phyloP scores from a whole-genome alignment of 331 rosid species.

The Rosa hybrid region DNA sequence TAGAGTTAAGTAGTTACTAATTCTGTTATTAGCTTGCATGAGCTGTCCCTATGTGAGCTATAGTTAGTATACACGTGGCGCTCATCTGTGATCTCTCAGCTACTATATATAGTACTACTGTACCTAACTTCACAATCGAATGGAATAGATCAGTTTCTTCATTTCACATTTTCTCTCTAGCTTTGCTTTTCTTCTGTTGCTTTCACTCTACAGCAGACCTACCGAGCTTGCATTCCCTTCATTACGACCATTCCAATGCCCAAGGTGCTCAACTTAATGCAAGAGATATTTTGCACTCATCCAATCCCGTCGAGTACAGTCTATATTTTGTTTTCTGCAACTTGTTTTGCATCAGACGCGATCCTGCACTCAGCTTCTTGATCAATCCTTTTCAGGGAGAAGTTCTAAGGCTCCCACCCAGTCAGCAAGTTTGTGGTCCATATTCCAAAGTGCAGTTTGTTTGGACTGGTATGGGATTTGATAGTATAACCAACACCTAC shows the following conservation, averaged over 20 bases:
- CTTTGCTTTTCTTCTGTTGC: no score
- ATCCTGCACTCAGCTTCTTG: background rate
- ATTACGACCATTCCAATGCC: background rate
- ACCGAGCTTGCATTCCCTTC: background rate
- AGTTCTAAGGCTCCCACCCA: conserved; percentile 3
- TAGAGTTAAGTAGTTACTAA: no score
- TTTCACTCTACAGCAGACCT: no score
- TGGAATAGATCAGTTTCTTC: no score
- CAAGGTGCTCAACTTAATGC: background rate
- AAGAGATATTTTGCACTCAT: background rate
- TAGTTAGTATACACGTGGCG: no score
- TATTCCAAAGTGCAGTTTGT: background rate
- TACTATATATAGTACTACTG: no score
- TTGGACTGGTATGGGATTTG: background rate
- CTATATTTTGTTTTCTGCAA: background rate
- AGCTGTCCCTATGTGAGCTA: no score
- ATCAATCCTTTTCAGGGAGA: background rate
- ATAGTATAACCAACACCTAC: background rate
- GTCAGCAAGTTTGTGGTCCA: background rate
- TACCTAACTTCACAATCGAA: no score
- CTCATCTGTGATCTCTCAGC: no score
- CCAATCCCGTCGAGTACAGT: background rate
- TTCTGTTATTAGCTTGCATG: no score
- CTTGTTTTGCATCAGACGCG: background rate
- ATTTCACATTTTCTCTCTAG: no score